Evolutionary conservation across 2,329 filamentous ascomycete species (phyloP), one percentile per base, ranked within the genome.

Genomic region (Ceratocystis ficicola): DNA sequence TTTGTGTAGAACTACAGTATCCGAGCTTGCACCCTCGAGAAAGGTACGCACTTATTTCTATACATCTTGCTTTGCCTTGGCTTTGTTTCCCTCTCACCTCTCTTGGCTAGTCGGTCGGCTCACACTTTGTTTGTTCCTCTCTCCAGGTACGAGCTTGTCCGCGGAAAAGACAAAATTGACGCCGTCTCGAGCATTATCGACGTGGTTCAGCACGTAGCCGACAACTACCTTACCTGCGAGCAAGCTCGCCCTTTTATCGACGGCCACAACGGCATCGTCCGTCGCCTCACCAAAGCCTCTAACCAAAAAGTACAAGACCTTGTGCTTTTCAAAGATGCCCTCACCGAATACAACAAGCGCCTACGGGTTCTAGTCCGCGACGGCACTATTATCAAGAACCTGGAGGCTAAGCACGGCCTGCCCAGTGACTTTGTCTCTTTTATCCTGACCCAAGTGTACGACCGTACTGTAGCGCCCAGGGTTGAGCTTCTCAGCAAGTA

Each of bases 381-480:
- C 71, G 90, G 89, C 50, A 84, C 83, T 8, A 84, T 97, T 68
- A 81, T 85, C 22, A 84, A 82, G 70, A 87, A 89, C 70, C 80
- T 97, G 60, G 83, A 88, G 69, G 77, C 78, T 61, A 84, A 84
- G 73, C 86, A 88, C 71, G 80, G 83, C 60, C 78, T 96, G 20
- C 85, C 88, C 5, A 80, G 89, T 55, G 83, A 84, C 57, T 83
- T 92, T 62, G 86, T 92, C 60, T 85, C 88, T 70, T 86, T 90
- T 70, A 93, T 96, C 71, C 82, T 95, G 52, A 86, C 83, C 65
- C 92, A 99, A 74, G 88, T 90, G 25, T 97, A 96, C 76, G 86
- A 92, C 71, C 89, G 94, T 63, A 95, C 90, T 4, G 94, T 99
- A 6, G 94, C 92, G 1, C 92, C 90, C 5, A 85, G 88, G 68